A percentile compares a stretch with the other conserved stretches of the same genome.
phyloP scores from a whole-genome alignment of 2,329 filamentous ascomycete genomes.

The Sporothrix mexicana region DNA sequence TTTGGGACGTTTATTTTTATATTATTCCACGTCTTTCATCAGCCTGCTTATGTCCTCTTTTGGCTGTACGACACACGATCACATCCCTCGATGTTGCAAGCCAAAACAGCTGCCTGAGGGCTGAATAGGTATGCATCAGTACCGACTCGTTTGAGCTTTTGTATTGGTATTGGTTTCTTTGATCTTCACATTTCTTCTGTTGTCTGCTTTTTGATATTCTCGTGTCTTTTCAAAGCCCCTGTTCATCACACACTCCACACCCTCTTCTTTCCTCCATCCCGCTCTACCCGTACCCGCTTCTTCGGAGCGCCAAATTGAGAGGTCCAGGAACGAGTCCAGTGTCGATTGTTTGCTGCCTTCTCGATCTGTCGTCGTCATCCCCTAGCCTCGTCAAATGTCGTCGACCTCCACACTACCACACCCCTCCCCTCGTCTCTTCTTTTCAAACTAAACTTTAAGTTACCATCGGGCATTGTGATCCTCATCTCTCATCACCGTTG shows the following conservation, averaged over 20 bases:
- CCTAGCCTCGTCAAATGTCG: constrained; percentile 12
- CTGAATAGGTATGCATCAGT: constrained; percentile 12
- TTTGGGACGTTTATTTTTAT: constrained; percentile 15
- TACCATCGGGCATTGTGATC: background rate
- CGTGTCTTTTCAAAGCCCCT: constrained; percentile 1
- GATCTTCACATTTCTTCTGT: background rate
- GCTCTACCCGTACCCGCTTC: constrained; percentile 27
- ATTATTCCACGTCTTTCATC: background rate
- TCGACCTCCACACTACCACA: constrained; percentile 3
- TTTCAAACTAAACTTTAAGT: constrained; percentile 10
- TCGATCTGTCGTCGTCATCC: constrained; percentile 26
- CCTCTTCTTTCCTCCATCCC: constrained; percentile 9
- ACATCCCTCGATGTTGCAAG: background rate
- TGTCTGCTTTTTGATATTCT: background rate
- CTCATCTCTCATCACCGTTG: constrained; percentile 5
- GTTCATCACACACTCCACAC: constrained; percentile 18
- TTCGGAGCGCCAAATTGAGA: constrained; percentile 20
- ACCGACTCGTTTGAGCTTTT: background rate
- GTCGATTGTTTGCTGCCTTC: constrained; percentile 27
- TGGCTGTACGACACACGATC: background rate
- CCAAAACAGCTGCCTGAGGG: constrained; percentile 13
- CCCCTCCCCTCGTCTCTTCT: constrained; percentile 11
- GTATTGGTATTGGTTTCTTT: background rate
- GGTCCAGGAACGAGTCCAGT: constrained; percentile 9
- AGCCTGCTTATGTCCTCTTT: background rate